phyloP scores from a whole-genome alignment of 2,329 filamentous ascomycete genomes.

The Microcyclospora tardicrescens region DNA sequence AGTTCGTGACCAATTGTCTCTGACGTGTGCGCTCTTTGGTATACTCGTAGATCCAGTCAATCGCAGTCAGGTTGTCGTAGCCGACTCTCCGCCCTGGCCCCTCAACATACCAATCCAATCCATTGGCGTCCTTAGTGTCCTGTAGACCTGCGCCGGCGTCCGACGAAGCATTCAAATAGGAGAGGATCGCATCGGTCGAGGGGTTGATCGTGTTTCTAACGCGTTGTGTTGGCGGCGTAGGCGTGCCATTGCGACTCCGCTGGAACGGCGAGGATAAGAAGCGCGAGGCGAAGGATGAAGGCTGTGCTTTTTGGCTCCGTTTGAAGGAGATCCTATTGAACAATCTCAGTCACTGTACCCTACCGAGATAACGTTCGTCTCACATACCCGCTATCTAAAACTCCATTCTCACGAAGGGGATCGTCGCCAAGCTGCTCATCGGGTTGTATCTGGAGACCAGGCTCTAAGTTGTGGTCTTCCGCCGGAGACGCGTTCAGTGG shows the following conservation, averaged over 20 bases:
- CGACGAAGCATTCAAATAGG: slow-evolving; percentile 28
- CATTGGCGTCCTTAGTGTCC: slow-evolving; percentile 32
- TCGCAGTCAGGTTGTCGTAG: slow-evolving; percentile 92
- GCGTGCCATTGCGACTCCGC: slow-evolving; percentile 19
- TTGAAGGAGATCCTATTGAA: slow-evolving; percentile 51
- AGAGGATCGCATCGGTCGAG: slow-evolving; percentile 28
- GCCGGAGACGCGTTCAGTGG: slow-evolving; percentile 15
- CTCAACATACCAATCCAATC: slow-evolving; percentile 74
- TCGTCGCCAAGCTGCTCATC: slow-evolving; percentile 30
- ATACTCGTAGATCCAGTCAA: slow-evolving; percentile 99
- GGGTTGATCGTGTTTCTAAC: slow-evolving; percentile 10
- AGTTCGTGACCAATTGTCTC: slow-evolving; percentile 58
- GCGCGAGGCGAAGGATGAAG: slow-evolving; percentile 28
- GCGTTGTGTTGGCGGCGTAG: slow-evolving; percentile 17
- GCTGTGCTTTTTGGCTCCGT: slow-evolving; percentile 45
- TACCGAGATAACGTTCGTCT: not conserved
- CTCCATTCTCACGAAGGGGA: slow-evolving; percentile 24
- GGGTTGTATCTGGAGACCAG: slow-evolving; percentile 31
- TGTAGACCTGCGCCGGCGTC: slow-evolving; percentile 26
- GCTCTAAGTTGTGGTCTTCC: slow-evolving; percentile 21
- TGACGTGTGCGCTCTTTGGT: slow-evolving; percentile 86
- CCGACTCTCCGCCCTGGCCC: slow-evolving; percentile 79
- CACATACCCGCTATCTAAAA: slow-evolving; percentile 32
- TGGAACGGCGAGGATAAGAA: slow-evolving; percentile 31
- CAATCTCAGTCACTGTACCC: slow-evolving; percentile 3